Conservation (phyloP, 2,329 filamentous ascomycete genomes). For the Penicillium sp. region DNA sequence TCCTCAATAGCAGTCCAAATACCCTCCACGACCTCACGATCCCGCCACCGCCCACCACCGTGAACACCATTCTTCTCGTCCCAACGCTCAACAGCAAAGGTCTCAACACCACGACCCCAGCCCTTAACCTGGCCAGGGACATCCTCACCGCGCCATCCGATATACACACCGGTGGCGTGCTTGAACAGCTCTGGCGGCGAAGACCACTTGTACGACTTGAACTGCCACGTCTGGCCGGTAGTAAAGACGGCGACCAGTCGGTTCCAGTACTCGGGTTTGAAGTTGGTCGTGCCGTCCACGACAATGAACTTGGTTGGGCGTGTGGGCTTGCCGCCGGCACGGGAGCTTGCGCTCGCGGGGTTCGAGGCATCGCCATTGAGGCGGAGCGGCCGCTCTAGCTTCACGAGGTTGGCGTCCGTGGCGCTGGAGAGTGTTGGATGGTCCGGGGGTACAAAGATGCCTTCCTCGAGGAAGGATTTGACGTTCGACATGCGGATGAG, state of each 20-base stretch:
- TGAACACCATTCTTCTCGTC: constrained; percentile 47
- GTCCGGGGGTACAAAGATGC: constrained; percentile 75
- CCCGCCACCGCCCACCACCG: constrained; percentile 63
- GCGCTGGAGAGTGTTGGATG: constrained; percentile 58
- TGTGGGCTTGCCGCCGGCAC: constrained; percentile 56
- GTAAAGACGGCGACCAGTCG: constrained; percentile 95
- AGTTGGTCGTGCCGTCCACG: constrained; percentile 87
- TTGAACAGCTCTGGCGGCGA: constrained; percentile 84
- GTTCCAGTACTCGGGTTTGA: constrained; percentile 97
- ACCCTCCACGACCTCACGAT: constrained; percentile 86
- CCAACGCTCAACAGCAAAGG: constrained; percentile 81
- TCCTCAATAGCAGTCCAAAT: constrained; percentile 89
- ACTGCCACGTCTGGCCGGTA: constrained; percentile 96
- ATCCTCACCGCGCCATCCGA: constrained; percentile 86
- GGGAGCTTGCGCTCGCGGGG: constrained; percentile 17
- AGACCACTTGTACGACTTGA: constrained; percentile 97
- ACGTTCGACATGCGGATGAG: constrained; percentile 94
- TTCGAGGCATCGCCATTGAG: constrained; percentile 39
- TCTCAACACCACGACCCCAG: constrained; percentile 82
- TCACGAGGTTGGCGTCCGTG: constrained; percentile 73
- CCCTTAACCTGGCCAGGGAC: constrained; percentile 72
- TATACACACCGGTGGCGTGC: constrained; percentile 80
- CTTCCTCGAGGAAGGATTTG: constrained; percentile 85
- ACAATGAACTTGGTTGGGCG: constrained; percentile 89
- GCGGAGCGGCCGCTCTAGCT: constrained; percentile 75